phyloP scores from a whole-genome alignment of 371 early-diverging fungal species.

The Haplosporangium sp. region DNA sequence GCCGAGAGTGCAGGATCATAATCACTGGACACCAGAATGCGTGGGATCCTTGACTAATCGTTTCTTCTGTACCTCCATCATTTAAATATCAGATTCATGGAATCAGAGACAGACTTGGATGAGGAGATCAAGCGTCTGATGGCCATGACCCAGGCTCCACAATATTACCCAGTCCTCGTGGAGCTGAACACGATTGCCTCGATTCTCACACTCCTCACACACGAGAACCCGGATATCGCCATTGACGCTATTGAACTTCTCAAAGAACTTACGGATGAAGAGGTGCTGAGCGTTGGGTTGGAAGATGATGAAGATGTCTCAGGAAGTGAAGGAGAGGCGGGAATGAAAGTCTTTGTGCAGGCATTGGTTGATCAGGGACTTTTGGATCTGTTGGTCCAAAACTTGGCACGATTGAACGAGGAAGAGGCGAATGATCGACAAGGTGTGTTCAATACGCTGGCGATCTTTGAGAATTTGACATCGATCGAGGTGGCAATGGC shows the following conservation, averaged over 20 bases:
- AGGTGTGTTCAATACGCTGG: constrained; percentile 88
- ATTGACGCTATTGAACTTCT: constrained; percentile 87
- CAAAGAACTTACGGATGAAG: constrained; percentile 93
- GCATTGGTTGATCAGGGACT: constrained; percentile 81
- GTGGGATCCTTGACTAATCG: constrained; percentile 73
- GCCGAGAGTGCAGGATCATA: not conserved
- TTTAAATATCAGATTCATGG: constrained; percentile 74
- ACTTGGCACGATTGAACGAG: constrained; percentile 84
- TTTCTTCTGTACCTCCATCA: constrained; percentile 14
- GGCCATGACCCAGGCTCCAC: constrained; percentile 81
- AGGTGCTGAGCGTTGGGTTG: constrained; percentile 65
- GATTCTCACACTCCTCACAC: constrained; percentile 80
- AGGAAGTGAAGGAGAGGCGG: constrained; percentile 68
- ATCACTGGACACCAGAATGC: constrained; percentile 61
- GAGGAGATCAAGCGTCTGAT: constrained; percentile 85
- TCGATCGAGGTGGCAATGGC: constrained; percentile 77
- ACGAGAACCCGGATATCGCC: constrained; percentile 95
- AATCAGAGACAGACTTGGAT: constrained; percentile 94
- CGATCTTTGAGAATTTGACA: constrained; percentile 88
- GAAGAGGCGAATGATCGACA: constrained; percentile 81
- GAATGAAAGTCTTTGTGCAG: constrained; percentile 76
- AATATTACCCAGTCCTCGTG: constrained; percentile 79
- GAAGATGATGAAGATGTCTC: constrained; percentile 65
- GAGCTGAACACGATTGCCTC: constrained; percentile 73
- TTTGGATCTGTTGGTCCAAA: constrained; percentile 82